Evolutionary conservation across 1,139 yeast species (phyloP).

Genomic region (Candida pseudoviswanathii): DNA sequence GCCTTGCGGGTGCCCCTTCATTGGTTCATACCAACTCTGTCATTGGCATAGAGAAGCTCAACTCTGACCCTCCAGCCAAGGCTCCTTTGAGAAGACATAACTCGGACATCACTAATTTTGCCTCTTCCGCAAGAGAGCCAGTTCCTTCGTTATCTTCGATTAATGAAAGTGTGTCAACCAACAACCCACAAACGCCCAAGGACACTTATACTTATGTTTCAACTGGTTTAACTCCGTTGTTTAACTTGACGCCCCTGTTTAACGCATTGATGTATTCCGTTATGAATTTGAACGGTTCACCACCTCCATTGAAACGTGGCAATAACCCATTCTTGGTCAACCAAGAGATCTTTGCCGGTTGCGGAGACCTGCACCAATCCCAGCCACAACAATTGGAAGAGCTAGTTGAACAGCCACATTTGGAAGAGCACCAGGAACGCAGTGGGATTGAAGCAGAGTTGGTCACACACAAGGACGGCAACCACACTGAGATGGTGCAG

Average conservation of each 20-base stretch:
- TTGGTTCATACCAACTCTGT: constrained; percentile 32
- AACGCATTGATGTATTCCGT: constrained; percentile 46
- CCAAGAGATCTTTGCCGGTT: constrained; percentile 32
- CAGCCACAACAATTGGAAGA: constrained; percentile 9
- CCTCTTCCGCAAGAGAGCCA: constrained; percentile 16
- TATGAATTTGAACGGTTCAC: constrained; percentile 29
- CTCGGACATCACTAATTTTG: constrained; percentile 30
- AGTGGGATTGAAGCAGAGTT: not conserved
- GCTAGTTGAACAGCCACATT: constrained; percentile 7
- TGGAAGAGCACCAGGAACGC: constrained; percentile 1
- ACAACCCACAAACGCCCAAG: constrained; percentile 41
- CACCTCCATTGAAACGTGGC: constrained; percentile 35
- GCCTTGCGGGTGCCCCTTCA: constrained; percentile 14
- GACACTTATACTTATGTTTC: constrained; percentile 28
- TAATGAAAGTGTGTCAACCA: constrained; percentile 16
- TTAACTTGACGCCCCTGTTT: constrained; percentile 47
- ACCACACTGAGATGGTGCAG: constrained; percentile 1
- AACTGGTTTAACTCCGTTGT: constrained; percentile 40
- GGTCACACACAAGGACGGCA: not conserved
- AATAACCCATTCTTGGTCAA: constrained; percentile 29
- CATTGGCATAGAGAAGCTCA: constrained; percentile 30
- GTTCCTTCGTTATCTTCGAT: constrained; percentile 17
- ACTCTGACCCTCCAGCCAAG: constrained; percentile 14
- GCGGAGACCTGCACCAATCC: constrained; percentile 7
- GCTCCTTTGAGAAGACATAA: constrained; percentile 30